Evolutionary conservation across 2,329 filamentous ascomycete genomes (phyloP).

Genomic region (Penicillium sp.): DNA sequence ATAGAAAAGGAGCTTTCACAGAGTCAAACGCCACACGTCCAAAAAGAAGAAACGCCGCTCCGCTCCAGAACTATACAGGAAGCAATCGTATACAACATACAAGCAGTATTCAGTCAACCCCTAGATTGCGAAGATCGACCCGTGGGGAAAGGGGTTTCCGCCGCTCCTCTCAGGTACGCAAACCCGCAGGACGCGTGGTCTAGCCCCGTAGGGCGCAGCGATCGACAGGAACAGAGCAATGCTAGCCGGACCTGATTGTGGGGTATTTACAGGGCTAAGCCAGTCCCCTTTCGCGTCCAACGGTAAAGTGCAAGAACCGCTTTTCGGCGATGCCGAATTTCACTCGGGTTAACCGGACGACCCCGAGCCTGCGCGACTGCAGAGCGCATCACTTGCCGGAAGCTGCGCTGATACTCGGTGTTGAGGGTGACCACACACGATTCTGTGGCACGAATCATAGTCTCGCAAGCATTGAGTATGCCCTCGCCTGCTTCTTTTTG

Average conservation of each 20-base stretch:
- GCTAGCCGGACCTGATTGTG: neutral
- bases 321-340: slow-evolving; percentile 78
- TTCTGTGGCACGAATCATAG: slow-evolving; percentile 86
- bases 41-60: neutral
- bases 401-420: slow-evolving; percentile 94
- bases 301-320: slow-evolving; percentile 83
- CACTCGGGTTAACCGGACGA: slow-evolving; percentile 76
- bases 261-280: slow-evolving; percentile 58
- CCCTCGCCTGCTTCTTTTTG: slow-evolving; percentile 80
- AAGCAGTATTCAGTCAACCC: neutral
- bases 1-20: neutral
- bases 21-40: neutral
- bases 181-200: neutral
- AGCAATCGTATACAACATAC: neutral
- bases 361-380: slow-evolving; percentile 84
- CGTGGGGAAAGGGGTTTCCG: neutral
- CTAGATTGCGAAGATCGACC: neutral
- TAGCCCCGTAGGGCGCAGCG: neutral
- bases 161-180: neutral
- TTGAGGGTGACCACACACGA: slow-evolving; percentile 88
- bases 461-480: slow-evolving; percentile 86
- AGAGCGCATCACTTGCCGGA: slow-evolving; percentile 91
- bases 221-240: slow-evolving; percentile 8
- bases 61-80: neutral
- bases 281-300: slow-evolving; percentile 88